Conservation (phyloP, 164 flowering plant genomes). For the Nelumbo lutea region DNA sequence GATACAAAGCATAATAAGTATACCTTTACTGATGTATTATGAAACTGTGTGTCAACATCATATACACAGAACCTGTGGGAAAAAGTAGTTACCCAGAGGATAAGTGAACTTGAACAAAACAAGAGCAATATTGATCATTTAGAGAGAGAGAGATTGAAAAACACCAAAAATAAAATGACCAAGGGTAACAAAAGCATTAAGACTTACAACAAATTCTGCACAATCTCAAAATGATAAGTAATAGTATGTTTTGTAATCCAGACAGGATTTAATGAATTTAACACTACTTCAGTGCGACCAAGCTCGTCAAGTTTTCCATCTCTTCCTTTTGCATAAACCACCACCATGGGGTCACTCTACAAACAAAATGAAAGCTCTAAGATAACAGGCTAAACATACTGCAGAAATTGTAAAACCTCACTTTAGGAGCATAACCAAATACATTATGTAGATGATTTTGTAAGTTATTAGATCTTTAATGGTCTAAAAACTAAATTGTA, state of each 20-base stretch:
- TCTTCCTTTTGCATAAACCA: slow-evolving; percentile 54
- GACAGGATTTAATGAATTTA: slow-evolving; percentile 61
- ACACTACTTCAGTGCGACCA: slow-evolving; percentile 76
- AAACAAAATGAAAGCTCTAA: slow-evolving; percentile 18
- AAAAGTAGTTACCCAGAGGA: slow-evolving; percentile 8
- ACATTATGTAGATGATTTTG: background rate
- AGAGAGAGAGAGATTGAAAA: background rate
- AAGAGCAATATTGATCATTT: background rate
- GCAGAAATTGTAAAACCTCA: background rate
- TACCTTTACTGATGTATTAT: slow-evolving; percentile 75
- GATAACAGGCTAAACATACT: background rate
- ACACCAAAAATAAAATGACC: slow-evolving; percentile 2
- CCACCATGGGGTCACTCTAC: slow-evolving; percentile 83
- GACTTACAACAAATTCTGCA: slow-evolving; percentile 81
- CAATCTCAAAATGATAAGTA: slow-evolving; percentile 64
- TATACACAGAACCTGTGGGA: slow-evolving; percentile 68
- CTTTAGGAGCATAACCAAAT: background rate
- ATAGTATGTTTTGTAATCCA: slow-evolving; percentile 61
- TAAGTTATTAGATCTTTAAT: background rate
- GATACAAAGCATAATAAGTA: background rate
- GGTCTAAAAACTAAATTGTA: background rate
- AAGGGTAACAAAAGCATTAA: slow-evolving; percentile 1
- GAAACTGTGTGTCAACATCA: slow-evolving; percentile 82
- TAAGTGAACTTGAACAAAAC: slow-evolving; percentile 4
- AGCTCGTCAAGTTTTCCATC: slow-evolving; percentile 74